Base-by-base conservation (phyloP, 2,329 filamentous ascomycete species). In the Hansfordia pulvinata region DNA sequence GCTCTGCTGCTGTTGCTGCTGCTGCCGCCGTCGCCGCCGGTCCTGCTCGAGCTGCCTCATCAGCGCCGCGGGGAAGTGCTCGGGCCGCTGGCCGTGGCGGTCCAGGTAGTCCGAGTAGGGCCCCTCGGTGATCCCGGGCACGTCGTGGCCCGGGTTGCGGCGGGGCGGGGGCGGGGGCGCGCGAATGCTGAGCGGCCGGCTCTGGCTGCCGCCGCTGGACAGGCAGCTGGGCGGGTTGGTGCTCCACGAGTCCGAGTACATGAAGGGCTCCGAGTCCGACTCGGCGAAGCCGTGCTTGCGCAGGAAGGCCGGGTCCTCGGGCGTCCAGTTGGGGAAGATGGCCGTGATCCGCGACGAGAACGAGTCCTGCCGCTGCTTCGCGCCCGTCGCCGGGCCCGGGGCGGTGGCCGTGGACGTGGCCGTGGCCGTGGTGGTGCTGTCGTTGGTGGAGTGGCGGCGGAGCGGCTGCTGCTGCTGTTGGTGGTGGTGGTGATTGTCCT, bases 91-190 rank as follows among this genome's bases (percentile, higher is more conserved):
- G 8, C 31, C 31, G 18, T 26, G 24, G 17, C 27, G 27, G 17
- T 33, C 31, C 10, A 33, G 31, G 20, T 30, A 33, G 15, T 25
- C 27, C 10, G 28, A 22, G 25, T 33, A 33, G 10, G 27, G 23
- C n/a, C 31, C 31, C 10, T 28, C 17, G 19, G 10, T 12, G 19
- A 33, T 33, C 27, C 28, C 31, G 12, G 27, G 24, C 14, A 33
- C 20, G 25, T 30, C 19, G 26, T 33, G 31, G 11, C 17, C 27
- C 2, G 27, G 17, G 24, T 33, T 33, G 12, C 30, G 27, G 7
- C 11, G 8, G 7, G 20, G 19, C n/a, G 20, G 27, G n/a, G 19
- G 14, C 11, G 23, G 23, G 7, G 16, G 14, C 13, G 19, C 5
- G n/a, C n/a, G n/a, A n/a, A n/a, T n/a, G n/a, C n/a, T n/a, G n/a